These are phyloP conservation scores for Schwanniomyces occidentalis DNA, from an alignment of 805 yeast genomes.

Conservation along the genomic window DNA sequence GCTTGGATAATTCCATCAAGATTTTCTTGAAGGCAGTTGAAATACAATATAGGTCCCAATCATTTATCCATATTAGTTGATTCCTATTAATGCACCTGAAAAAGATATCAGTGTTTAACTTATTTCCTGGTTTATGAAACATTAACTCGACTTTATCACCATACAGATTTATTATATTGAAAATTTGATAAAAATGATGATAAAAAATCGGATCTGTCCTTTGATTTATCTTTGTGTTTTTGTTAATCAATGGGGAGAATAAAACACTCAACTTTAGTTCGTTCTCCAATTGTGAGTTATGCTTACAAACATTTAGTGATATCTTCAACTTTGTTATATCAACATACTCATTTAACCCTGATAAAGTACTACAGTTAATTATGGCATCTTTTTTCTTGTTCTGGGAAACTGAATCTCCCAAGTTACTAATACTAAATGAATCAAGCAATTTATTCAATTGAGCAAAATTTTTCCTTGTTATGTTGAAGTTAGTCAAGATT, in stretches of 20 bases:
- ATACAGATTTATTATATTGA: slow-evolving; percentile 47
- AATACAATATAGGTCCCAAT: slow-evolving; percentile 57
- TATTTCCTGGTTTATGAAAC: slow-evolving; percentile 60
- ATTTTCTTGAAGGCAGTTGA: slow-evolving; percentile 47
- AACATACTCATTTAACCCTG: slow-evolving; percentile 57
- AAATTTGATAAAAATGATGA: slow-evolving; percentile 52
- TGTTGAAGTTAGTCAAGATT: slow-evolving; percentile 59
- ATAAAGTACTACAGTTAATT: slow-evolving; percentile 48
- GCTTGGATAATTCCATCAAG: slow-evolving; percentile 51
- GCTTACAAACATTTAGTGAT: slow-evolving; percentile 70
- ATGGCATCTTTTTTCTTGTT: slow-evolving; percentile 12
- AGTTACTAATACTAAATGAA: slow-evolving; percentile 15
- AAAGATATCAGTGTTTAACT: slow-evolving; percentile 44
- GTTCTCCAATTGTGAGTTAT: slow-evolving; percentile 55
- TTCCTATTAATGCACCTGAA: slow-evolving; percentile 52
- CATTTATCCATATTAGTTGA: slow-evolving; percentile 54
- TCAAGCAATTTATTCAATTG: slow-evolving; percentile 27
- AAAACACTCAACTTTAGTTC: slow-evolving; percentile 14
- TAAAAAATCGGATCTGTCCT: slow-evolving; percentile 21
- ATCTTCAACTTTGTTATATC: slow-evolving; percentile 79
- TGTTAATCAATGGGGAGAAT: slow-evolving; percentile 20
- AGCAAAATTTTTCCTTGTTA: slow-evolving; percentile 32
- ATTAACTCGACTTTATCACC: slow-evolving; percentile 45
- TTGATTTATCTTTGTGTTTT: slow-evolving; percentile 18
- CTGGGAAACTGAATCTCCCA: slow-evolving; percentile 1